Evolutionary conservation across 805 yeast species (phyloP).

Genomic region (Zygotorulaspora chibaensis): DNA sequence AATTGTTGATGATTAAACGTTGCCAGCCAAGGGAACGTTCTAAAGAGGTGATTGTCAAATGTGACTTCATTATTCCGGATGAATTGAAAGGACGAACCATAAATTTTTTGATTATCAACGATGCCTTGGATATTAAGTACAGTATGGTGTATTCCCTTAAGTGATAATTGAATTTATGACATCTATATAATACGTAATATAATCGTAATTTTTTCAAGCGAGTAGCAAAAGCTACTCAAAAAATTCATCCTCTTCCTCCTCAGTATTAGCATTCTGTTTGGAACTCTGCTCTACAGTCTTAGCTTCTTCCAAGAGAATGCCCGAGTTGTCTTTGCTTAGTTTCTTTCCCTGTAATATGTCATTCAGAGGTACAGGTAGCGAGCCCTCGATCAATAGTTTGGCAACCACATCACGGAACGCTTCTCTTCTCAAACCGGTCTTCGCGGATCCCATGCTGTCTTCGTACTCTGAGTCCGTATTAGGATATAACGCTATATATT

Average conservation of each 20-base stretch:
- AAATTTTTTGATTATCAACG: constrained; percentile 53
- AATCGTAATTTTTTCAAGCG: background rate
- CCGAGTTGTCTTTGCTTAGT: constrained; percentile 25
- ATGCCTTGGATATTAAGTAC: constrained; percentile 59
- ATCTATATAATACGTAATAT: background rate
- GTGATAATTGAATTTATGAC: background rate
- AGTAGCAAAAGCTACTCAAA: constrained; percentile 33
- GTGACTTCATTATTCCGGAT: constrained; percentile 48
- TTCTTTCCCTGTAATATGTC: constrained; percentile 39
- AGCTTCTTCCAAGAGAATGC: constrained; percentile 19
- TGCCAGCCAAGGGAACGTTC: constrained; percentile 52
- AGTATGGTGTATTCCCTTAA: constrained; percentile 19
- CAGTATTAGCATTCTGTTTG: constrained; percentile 23
- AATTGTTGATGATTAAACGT: constrained; percentile 65
- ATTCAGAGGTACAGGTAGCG: constrained; percentile 54
- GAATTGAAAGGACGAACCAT: constrained; percentile 45
- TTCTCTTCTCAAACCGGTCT: constrained; percentile 42
- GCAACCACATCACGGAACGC: constrained; percentile 52
- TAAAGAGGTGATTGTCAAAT: constrained; percentile 31
- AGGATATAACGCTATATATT: constrained; percentile 78
- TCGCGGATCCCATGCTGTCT: constrained; percentile 37
- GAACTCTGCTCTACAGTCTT: constrained; percentile 14
- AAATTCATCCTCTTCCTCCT: constrained; percentile 42
- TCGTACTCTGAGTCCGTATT: constrained; percentile 15
- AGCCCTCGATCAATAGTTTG: constrained; percentile 47